Conservation (phyloP, 768 basidiomycete genomes). For the Gautieria morchelliformis region DNA sequence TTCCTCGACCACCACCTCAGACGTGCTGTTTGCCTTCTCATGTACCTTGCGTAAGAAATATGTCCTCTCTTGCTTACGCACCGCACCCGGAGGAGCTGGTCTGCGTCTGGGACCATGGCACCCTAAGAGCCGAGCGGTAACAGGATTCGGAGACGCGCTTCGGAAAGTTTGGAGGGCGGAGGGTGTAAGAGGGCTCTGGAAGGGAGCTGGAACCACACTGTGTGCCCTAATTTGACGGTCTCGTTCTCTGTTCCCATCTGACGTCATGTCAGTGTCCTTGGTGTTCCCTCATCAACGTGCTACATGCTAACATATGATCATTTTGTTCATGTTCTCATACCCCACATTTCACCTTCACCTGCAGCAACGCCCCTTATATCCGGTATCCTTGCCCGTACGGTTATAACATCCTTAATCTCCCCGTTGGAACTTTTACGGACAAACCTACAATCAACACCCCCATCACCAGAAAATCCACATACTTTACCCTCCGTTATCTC, state of each 20-base stretch:
- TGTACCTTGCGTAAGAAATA: slow-evolving; percentile 55
- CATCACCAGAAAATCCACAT: slow-evolving; percentile 57
- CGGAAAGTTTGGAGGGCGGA: slow-evolving; percentile 71
- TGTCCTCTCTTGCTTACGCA: slow-evolving; percentile 66
- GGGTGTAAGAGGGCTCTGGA: slow-evolving; percentile 85
- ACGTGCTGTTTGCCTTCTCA: slow-evolving; percentile 64
- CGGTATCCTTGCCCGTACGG: slow-evolving; percentile 73
- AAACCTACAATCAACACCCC: slow-evolving; percentile 82
- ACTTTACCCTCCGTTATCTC: slow-evolving; percentile 66
- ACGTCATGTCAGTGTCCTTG: slow-evolving; percentile 53
- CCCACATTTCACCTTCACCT: slow-evolving; percentile 45
- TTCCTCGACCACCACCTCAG: slow-evolving; percentile 43
- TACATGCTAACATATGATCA: slow-evolving; percentile 98
- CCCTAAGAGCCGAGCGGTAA: slow-evolving; percentile 65
- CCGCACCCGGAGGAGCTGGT: slow-evolving; percentile 54
- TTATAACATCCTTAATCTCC: slow-evolving; percentile 69
- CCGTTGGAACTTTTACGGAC: slow-evolving; percentile 92
- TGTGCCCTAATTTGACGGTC: slow-evolving; percentile 30
- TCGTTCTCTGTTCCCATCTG: slow-evolving; percentile 8
- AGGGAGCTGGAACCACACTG: slow-evolving; percentile 88
- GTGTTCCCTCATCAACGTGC: slow-evolving; percentile 82
- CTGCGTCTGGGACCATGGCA: slow-evolving; percentile 69
- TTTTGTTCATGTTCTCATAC: slow-evolving; percentile 55
- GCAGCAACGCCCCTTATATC: slow-evolving; percentile 63
- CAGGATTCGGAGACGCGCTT: slow-evolving; percentile 80